Evolutionary conservation across 257 asterid genomes (phyloP).

Genomic region (Rubia yunnanensis): DNA sequence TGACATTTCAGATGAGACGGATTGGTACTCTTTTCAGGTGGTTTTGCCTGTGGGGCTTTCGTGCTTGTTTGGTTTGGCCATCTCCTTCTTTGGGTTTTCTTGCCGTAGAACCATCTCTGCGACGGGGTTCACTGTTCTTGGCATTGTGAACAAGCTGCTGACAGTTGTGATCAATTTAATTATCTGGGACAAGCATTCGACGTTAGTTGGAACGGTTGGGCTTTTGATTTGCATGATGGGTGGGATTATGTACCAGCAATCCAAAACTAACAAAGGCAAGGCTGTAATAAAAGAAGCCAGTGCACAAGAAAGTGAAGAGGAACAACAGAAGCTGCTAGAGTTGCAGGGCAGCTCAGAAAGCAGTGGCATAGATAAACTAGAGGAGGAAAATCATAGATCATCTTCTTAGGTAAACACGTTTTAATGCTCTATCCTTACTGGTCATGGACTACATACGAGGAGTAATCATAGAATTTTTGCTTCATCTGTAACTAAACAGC

Average conservation of each 20-base stretch:
- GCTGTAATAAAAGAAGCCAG: conserved; percentile 32
- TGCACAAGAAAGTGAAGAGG: conserved; percentile 49
- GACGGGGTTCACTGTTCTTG: conserved; percentile 92
- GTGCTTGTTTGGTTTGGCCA: conserved; percentile 81
- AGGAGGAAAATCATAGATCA: conserved; percentile 40
- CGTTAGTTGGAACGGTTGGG: conserved; percentile 75
- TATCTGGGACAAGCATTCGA: conserved; percentile 90
- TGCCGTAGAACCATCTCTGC: conserved; percentile 92
- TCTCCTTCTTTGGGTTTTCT: conserved; percentile 91
- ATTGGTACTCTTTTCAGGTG: conserved; percentile 70
- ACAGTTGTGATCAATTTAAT: conserved; percentile 84
- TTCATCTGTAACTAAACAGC: not conserved
- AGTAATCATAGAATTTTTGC: not conserved
- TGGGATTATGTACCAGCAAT: conserved; percentile 81
- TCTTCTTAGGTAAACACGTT: not conserved
- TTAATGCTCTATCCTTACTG: not conserved
- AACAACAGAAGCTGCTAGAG: conserved; percentile 65
- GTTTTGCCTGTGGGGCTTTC: conserved; percentile 77
- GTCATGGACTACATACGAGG: not conserved
- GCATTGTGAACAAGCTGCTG: conserved; percentile 82
- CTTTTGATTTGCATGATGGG: conserved; percentile 88
- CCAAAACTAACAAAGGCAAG: conserved; percentile 49
- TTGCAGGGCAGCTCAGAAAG: conserved; percentile 41
- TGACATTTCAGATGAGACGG: conserved; percentile 60
- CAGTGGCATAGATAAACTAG: conserved; percentile 28